A percentile compares a stretch with the other conserved stretches of the same genome.
Evolutionary conservation across 345 rosid genomes (phyloP).

Genomic region (Brassica nigra): DNA sequence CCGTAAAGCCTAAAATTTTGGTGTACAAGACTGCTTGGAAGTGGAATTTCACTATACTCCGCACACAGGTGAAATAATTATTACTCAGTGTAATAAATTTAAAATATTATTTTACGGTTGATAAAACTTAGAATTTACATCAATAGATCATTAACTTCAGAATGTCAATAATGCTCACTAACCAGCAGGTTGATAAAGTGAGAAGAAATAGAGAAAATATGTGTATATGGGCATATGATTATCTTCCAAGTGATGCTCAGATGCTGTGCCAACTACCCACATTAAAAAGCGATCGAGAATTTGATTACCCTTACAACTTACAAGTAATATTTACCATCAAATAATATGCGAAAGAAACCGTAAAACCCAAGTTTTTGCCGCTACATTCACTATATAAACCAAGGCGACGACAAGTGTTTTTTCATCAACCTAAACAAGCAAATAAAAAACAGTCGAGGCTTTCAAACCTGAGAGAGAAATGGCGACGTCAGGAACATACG

Average conservation of each 20-base stretch:
- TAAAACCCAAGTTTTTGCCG: constrained; percentile 1
- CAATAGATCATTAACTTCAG: not conserved
- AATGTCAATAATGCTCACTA: too few relatives aligned
- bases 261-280: not conserved
- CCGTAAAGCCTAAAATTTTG: too few relatives aligned
- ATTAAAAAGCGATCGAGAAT: not conserved
- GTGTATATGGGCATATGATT: not conserved
- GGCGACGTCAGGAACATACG: constrained; percentile 42
- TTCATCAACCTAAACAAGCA: constrained; percentile 5
- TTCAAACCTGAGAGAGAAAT: constrained; percentile 9
- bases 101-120: too few relatives aligned
- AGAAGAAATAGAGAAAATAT: not conserved
- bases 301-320: not conserved
- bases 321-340: not conserved
- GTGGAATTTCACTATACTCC: too few relatives aligned
- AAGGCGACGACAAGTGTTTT: not conserved
- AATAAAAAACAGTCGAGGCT: not conserved
- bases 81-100: too few relatives aligned
- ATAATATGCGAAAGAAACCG: not conserved
- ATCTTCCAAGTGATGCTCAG: not conserved
- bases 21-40: too few relatives aligned
- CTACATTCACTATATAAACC: constrained; percentile 20
- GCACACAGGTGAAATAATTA: too few relatives aligned
- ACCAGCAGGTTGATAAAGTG: too few relatives aligned
- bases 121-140: too few relatives aligned